Base-by-base conservation (phyloP, 768 basidiomycete genomes). In the Panaeolus papilionaceus region DNA sequence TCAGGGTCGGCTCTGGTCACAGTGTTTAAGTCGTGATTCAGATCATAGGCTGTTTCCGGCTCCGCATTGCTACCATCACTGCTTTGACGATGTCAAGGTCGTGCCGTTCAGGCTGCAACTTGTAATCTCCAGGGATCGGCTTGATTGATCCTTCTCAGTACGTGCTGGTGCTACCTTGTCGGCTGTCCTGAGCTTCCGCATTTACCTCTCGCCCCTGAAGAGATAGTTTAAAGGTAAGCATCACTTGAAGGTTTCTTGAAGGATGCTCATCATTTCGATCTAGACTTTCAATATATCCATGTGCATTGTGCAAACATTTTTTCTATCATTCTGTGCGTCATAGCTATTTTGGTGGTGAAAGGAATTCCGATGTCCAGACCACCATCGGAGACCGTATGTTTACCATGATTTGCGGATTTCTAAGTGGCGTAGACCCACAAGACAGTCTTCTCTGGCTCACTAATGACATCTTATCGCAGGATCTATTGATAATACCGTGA, bases 401-500 rank as follows among this genome's bases (percentile, higher is more conserved):
- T 58, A 9, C 54, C 28, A 58, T 33, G 54, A 58, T 58, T 58
- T 14, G 28, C 20, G 54, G 54, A 33, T 58, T 33, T 58, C 54
- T 7, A 58, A 33, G 54, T 58, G 54, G 54, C 28, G 54, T 58
- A 28, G 26, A 37, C 28, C 54, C 54, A 58, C 54, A 58, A 58
- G 54, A 33, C 54, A 58, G 16, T 23, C 54, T 58, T 51, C 47
- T 51, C 2, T 11, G 1, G 47, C 20, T 51, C 4, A 26, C 26
- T n/a, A 23, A 51, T 33, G 47, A n/a, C 14, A 28, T 58, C 54
- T 58, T 33, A 58, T 58, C 54, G 54, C 54, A 37, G 6, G 28
- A 58, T 58, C 54, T 58, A 51, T 23, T 58, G 54, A 16, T 28
- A 28, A 28, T 28, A 58, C 26, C 54, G 54, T 58, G 54, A 58